Evolutionary conservation across 805 yeast species (phyloP).

Genomic region (Pichia phayaonensis): DNA sequence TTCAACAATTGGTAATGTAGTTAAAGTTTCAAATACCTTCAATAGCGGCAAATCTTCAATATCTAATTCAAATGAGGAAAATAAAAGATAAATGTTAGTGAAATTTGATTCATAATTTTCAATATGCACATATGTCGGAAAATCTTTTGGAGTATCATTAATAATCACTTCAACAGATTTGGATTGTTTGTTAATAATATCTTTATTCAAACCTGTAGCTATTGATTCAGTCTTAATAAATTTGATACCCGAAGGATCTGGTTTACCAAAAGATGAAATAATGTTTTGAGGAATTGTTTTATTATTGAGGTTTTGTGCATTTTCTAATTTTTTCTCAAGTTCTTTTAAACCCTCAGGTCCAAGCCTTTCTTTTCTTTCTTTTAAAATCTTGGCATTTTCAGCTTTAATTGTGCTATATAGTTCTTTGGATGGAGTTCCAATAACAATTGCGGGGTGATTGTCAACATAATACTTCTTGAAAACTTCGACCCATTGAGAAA

Average conservation of each 20-base stretch:
- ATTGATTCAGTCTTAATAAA: conserved; percentile 67
- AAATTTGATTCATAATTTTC: conserved; percentile 79
- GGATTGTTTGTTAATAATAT: conserved; percentile 21
- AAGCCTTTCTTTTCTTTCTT: conserved; percentile 41
- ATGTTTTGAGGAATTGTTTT: conserved; percentile 67
- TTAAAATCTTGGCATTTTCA: conserved; percentile 41
- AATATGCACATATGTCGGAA: conserved; percentile 67
- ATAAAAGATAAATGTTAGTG: conserved; percentile 54
- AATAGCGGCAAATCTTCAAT: conserved; percentile 53
- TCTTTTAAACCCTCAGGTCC: conserved; percentile 55
- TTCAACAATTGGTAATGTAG: conserved; percentile 61
- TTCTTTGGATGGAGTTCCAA: conserved; percentile 63
- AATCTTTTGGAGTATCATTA: conserved; percentile 33
- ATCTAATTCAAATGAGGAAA: conserved; percentile 49
- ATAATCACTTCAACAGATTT: conserved; percentile 16
- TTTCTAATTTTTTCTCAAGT: conserved; percentile 43
- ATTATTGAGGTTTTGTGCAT: conserved; percentile 64
- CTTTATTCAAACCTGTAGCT: conserved; percentile 43
- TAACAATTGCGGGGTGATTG: conserved; percentile 55
- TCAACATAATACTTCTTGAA: conserved; percentile 47
- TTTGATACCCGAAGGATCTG: conserved; percentile 66
- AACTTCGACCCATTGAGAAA: conserved; percentile 58
- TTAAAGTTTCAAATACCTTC: conserved; percentile 57
- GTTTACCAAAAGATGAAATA: conserved; percentile 53
- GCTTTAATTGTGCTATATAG: conserved; percentile 47